A percentile compares a stretch with the other conserved stretches of the same genome.
phyloP scores from a whole-genome alignment of 208 protist species.

The Trypanosoma rangeli region DNA sequence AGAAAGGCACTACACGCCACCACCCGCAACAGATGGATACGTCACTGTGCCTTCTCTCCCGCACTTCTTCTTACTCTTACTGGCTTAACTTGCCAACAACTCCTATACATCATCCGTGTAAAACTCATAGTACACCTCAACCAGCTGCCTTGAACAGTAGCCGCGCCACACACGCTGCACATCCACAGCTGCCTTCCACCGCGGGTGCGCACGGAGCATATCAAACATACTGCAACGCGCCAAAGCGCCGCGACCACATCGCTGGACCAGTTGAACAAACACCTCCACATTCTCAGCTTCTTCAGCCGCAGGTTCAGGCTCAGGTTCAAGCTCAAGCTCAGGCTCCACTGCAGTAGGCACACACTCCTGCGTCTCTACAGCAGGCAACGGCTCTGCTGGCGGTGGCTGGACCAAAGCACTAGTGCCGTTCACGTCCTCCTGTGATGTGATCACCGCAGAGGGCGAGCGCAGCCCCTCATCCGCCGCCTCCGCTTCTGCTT shows the following conservation, averaged over 20 bases:
- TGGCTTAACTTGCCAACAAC: background rate
- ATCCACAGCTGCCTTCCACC: constrained; percentile 33
- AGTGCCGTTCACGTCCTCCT: constrained; percentile 1
- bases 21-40: background rate
- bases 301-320: background rate
- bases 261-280: constrained; percentile 13
- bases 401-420: background rate
- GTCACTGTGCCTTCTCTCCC: background rate
- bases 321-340: background rate
- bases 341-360: background rate
- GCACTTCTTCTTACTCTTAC: background rate
- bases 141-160: constrained; percentile 34
- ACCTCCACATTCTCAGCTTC: background rate
- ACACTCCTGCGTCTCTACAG: background rate
- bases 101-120: constrained; percentile 14
- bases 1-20: background rate
- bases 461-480: background rate
- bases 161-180: constrained; percentile 65
- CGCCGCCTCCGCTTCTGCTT: constrained; percentile 15
- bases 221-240: background rate
- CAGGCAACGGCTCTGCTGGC: background rate
- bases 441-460: background rate
- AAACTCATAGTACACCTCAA: constrained; percentile 67
- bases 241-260: constrained; percentile 15
- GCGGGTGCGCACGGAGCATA: background rate